Percentiles rank a stretch among this genome's conserved stretches.
Evolutionary conservation across 2,329 filamentous ascomycete species (phyloP).

Genomic region (Pestalotiopsis sp.): DNA sequence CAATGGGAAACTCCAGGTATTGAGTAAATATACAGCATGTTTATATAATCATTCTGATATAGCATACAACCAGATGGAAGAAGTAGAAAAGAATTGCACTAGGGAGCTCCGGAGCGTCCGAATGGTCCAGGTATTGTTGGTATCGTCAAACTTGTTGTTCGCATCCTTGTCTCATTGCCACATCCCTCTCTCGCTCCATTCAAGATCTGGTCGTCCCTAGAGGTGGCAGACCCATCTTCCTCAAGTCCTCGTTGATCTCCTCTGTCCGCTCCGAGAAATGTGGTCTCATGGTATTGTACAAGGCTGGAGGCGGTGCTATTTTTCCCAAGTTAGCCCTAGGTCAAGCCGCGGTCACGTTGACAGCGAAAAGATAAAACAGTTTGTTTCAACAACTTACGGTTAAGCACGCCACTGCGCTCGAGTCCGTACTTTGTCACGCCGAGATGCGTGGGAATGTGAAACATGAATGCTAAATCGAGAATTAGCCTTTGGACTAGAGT

Average conservation of each 20-base stretch:
- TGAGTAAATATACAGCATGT: neutral
- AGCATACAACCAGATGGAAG: neutral
- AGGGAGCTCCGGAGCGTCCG: neutral
- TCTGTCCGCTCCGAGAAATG: conserved; percentile 22
- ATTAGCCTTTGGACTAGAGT: neutral
- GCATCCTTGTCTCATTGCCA: neutral
- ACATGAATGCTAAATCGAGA: conserved; percentile 25
- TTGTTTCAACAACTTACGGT: conserved; percentile 15
- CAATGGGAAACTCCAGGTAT: neutral
- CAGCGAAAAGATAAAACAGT: neutral
- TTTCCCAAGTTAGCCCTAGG: conserved; percentile 1
- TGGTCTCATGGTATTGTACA: conserved; percentile 23
- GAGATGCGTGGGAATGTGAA: conserved; percentile 27
- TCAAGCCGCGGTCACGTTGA: neutral
- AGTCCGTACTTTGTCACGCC: conserved; percentile 26
- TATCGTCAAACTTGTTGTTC: neutral
- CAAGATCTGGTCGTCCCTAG: conserved; percentile 7
- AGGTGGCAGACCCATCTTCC: conserved; percentile 10
- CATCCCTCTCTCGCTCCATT: neutral
- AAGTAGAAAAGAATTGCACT: neutral
- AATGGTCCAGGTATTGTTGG: neutral
- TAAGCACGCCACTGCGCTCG: conserved; percentile 19
- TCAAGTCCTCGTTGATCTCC: conserved; percentile 21
- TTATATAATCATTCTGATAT: neutral
- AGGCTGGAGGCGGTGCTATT: conserved; percentile 19